Base-by-base conservation (phyloP, 306 rosid genomes). In the Vicia sativa region DNA sequence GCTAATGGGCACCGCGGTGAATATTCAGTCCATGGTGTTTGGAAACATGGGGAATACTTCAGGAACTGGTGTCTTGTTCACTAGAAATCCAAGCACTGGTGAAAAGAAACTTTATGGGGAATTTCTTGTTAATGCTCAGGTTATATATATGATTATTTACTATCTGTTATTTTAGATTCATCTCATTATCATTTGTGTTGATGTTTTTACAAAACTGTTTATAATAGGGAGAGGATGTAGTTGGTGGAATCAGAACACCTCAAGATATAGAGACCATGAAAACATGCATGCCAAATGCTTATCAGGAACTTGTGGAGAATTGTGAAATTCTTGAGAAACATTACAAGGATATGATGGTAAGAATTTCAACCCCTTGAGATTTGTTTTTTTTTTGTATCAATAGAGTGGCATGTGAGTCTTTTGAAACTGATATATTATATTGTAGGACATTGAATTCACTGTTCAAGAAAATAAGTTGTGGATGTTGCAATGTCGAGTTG, bases 301-400 rank as follows among this genome's bases (percentile, higher is more conserved):
- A 90, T 81, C 70, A 79, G 80, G 98, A 93, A 79, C 96, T 93
- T 37, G 90, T 62, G 74, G 87, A 93, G 84, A 93, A 93, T 65
- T 93, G 98, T 67, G 82, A 86, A 82, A 85, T 93, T 80, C 86
- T 90, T 48, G 98, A 90, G 85, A 54, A 76, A 15, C 98, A 93
- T 80, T 93, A 93, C 87, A 93, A 83, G 84, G 95, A 90, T 74
- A 93, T 93, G 97, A 93, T 93, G 98, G 98, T 92, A 78, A 77
- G n/a, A 26, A 62, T 4, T 61, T 56, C 12, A 48, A 21, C 37
- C 42, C 13, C 16, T 21, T 13, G 31, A 56, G 9, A 61, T 49
- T 25, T 54, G 21, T 35, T 43, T 46, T 15, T 49, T 37, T 9
- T 56, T 19, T 16, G 19, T 64, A 21, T 14, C 35, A 18, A 74